phyloP scores from a whole-genome alignment of 805 yeast genomes.

The Naumovozyma castellii region DNA sequence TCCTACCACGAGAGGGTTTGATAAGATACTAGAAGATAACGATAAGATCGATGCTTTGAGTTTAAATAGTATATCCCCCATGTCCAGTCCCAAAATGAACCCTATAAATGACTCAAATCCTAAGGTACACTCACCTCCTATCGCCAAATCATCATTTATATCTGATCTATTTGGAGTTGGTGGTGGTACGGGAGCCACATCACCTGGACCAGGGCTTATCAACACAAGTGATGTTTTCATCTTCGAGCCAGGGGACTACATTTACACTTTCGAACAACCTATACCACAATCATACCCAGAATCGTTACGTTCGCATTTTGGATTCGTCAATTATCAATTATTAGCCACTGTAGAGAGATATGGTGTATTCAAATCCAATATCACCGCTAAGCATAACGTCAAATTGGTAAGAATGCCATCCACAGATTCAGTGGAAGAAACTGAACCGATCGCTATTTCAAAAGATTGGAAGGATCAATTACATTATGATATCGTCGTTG shows the following conservation, averaged over 20 bases:
- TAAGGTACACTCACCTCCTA: conserved; percentile 7
- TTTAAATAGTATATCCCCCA: conserved; percentile 1
- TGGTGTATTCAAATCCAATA: conserved; percentile 76
- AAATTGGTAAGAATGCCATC: conserved; percentile 64
- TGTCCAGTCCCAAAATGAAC: conserved; percentile 6
- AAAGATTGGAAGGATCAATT: conserved; percentile 89
- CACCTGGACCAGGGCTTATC: conserved; percentile 2
- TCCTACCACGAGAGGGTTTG: conserved; percentile 3
- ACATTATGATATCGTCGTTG: conserved; percentile 79
- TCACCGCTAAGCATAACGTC: conserved; percentile 41
- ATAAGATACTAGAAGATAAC: neutral
- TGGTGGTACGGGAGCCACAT: conserved; percentile 8
- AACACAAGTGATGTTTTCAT: conserved; percentile 27
- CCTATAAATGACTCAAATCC: conserved; percentile 11
- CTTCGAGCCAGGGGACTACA: conserved; percentile 78
- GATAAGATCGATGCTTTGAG: conserved; percentile 1
- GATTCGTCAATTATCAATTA: conserved; percentile 58
- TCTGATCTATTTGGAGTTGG: conserved; percentile 14
- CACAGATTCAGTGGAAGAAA: conserved; percentile 69
- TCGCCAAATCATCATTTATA: conserved; percentile 12
- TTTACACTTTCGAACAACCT: conserved; percentile 84
- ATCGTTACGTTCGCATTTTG: conserved; percentile 64
- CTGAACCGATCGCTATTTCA: conserved; percentile 83
- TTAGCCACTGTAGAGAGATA: conserved; percentile 61
- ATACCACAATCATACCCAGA: conserved; percentile 78